These are phyloP conservation scores for Dichotomocladium elegans DNA, from an alignment of 371 early-diverging fungal species.

Conservation along the genomic window DNA sequence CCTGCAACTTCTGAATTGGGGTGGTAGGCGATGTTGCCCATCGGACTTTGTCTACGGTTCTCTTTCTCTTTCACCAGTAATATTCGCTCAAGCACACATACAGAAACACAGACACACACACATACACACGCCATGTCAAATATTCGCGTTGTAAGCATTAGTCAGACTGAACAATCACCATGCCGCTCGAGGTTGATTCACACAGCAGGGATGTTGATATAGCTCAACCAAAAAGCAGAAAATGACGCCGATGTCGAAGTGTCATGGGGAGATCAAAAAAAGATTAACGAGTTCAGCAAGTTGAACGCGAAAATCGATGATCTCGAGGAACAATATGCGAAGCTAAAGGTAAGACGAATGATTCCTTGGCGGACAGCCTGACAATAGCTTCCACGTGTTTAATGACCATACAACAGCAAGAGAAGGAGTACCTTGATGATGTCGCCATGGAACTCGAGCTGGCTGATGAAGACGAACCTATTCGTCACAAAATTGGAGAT, in stretches of 20 bases:
- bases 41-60: no score
- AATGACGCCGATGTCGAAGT: constrained; percentile 89
- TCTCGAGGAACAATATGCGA: constrained; percentile 76
- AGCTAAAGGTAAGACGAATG: constrained; percentile 76
- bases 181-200: neutral
- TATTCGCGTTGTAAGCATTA: constrained; percentile 13
- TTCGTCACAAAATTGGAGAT: constrained; percentile 88
- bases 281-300: constrained; percentile 91
- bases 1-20: no score
- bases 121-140: constrained; percentile 13
- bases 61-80: no score
- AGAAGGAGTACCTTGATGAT: constrained; percentile 92
- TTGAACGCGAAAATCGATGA: constrained; percentile 75
- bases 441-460: constrained; percentile 87
- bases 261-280: constrained; percentile 90
- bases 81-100: no score
- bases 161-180: neutral
- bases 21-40: no score
- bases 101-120: no score
- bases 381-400: no score
- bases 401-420: constrained; percentile 57
- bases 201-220: neutral
- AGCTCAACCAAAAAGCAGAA: constrained; percentile 64
- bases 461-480: constrained; percentile 86
- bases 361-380: no score